Evolutionary conservation across 2,329 filamentous ascomycete species (phyloP), one percentile per base, ranked within the genome.

Genomic region (Fusarium secorum): DNA sequence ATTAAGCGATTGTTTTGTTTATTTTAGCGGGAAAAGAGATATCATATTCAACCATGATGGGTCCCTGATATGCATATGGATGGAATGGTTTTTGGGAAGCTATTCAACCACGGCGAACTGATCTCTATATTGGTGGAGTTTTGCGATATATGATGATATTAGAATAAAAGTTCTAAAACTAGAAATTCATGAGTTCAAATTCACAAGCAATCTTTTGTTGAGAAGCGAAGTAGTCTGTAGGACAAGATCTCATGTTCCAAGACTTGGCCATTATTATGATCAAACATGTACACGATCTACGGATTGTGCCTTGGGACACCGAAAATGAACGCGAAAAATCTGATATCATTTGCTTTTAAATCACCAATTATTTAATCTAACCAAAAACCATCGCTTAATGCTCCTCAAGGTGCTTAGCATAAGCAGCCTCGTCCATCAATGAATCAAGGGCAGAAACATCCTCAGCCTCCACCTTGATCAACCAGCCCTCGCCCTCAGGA

Each of bases 401-500:
- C 24, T 69, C 64, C 53, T 75, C 60, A 41, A 64, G 51, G 46
- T 73, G 70, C 68, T 75, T 68, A 26, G 68, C 69, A 64, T 97
- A 97, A 73, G 87, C 89, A 76, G 88, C 87, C 71, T 84, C 85
- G 78, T 88, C 89, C 91, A 97, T 92, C 79, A 97, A 83, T 4
- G 77, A 81, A 68, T 94, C 91, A 74, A 86, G 83, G 51, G 82
- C 77, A 59, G 84, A 85, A 0, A 72, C 62, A 18, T 92, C 90
- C 62, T 81, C 83, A 32, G 95, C 85, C 81, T 91, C 84, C 66
- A 97, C 88, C 87, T 92, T 93, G 49, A 91, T 92, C 77, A 97
- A 89, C 94, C 94, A 97, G 60, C 91, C 93, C 49, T 86, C 85
- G 65, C 86, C 86, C 85, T 97, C 94, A 18, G 94, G 91, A 42